Base-by-base conservation (phyloP, 2,329 filamentous ascomycete species). In the Neoscytalidium dimidiatum region DNA sequence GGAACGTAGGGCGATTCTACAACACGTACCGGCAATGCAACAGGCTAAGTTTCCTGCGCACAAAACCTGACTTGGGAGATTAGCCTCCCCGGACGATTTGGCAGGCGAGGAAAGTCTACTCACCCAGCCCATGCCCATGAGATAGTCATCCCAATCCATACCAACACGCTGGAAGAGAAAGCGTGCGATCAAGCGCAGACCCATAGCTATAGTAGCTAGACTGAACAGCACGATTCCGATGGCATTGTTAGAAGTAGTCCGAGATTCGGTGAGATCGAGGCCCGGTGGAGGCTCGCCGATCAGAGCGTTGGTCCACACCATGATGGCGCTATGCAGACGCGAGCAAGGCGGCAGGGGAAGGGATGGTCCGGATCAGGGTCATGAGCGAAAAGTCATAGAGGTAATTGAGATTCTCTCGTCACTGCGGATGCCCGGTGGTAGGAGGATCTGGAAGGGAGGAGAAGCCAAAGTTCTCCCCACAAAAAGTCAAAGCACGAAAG, bases 31-130 rank as follows among this genome's bases (percentile, higher is more conserved):
- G 43, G 69, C 69, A 52, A 72, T 69, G 49, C 71, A 73, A 53
- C 71, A 73, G 14, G 68, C 71, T 14, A 73, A 31, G 44, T 71
- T 71, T 3, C 68, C 70, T 31, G 71, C 70, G 53, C 64, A 64
- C 6, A 66, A 49, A 13, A 52, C 35, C 64, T 62, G 33, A 14
- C 23, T 26, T 14, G 19, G 13, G 29, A 3, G 56, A 41, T 19
- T n/a, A 28, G 41, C 29, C 11, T 31, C 21, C 23, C 26, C 35
- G 21, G 21, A 26, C 38, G 49, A 7, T 41, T 26, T 19, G 46
- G 44, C 26, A 9, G 21, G 19, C 44, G 21, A 48, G 21, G n/a
- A 43, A 48, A 14, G 48, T 57, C 28, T 44, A 35, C 56, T 43
- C 41, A 66, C 67, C 53, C 71, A 11, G 1, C 69, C 70, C 19